phyloP scores from a whole-genome alignment of 83 land plant species.

The Picea mariana region DNA sequence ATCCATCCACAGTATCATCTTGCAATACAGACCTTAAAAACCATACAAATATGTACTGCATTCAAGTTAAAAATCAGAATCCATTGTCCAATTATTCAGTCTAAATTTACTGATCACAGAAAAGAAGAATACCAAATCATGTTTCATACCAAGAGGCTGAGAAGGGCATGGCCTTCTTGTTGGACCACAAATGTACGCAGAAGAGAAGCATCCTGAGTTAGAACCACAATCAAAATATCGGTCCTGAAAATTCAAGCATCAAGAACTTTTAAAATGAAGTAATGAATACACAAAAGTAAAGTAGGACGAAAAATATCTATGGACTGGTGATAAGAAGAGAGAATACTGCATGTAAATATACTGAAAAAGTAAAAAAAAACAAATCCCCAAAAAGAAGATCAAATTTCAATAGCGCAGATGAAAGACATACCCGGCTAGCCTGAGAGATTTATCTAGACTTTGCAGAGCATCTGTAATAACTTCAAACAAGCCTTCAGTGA shows the following conservation, averaged over 20 bases:
- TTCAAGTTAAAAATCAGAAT: conserved; percentile 8
- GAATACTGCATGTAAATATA: neutral
- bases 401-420: neutral
- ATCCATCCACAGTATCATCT: no score
- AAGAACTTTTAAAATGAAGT: conserved; percentile 1
- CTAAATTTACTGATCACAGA: neutral
- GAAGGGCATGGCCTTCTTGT: conserved; percentile 57
- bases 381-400: neutral
- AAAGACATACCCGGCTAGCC: conserved; percentile 68
- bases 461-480: conserved; percentile 64
- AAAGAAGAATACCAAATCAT: neutral
- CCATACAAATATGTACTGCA: conserved; percentile 1
- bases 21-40: neutral
- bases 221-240: conserved; percentile 77
- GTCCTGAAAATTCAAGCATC: conserved; percentile 57
- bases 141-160: conserved; percentile 72
- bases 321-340: no score
- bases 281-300: neutral
- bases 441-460: conserved; percentile 72
- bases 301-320: neutral
- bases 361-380: neutral
- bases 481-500: conserved; percentile 84
- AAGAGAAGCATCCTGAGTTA: conserved; percentile 75
- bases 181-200: conserved; percentile 69
- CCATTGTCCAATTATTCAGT: neutral